A percentile compares a stretch with the other conserved stretches of the same genome.
These are phyloP conservation scores for Kregervanrija pseudodelftensis DNA, from an alignment of 805 yeast genomes.

Conservation along the genomic window DNA sequence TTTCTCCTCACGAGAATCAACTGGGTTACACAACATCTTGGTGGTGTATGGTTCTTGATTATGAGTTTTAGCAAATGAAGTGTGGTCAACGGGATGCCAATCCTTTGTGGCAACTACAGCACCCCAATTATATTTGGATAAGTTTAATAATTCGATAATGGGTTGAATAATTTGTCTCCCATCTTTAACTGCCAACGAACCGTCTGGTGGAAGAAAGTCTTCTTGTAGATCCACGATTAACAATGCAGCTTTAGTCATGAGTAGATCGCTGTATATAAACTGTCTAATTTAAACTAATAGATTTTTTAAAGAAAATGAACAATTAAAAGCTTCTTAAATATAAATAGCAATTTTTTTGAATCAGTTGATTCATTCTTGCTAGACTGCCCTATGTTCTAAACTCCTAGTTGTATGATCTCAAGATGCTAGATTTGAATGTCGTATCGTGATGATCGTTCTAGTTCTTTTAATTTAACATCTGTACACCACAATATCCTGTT, in stretches of 20 bases:
- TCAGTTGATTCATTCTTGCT: too few relatives aligned
- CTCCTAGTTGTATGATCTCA: too few relatives aligned
- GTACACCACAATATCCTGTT: too few relatives aligned
- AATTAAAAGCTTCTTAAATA: too few relatives aligned
- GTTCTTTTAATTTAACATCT: too few relatives aligned
- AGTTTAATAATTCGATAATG: constrained; percentile 40
- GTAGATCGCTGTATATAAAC: too few relatives aligned
- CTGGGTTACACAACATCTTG: constrained; percentile 45
- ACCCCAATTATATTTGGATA: constrained; percentile 44
- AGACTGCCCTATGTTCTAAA: too few relatives aligned
- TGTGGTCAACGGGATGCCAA: constrained; percentile 80
- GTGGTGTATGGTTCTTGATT: constrained; percentile 42
- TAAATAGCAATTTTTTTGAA: too few relatives aligned
- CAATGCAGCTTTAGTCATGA: constrained; percentile 40
- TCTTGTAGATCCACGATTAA: constrained; percentile 77
- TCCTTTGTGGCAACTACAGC: constrained; percentile 71
- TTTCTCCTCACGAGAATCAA: constrained; percentile 25
- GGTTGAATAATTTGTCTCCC: constrained; percentile 55
- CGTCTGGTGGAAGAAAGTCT: constrained; percentile 76
- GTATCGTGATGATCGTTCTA: too few relatives aligned
- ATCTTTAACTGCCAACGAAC: constrained; percentile 63
- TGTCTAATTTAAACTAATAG: too few relatives aligned
- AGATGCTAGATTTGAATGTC: too few relatives aligned
- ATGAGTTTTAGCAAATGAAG: constrained; percentile 76
- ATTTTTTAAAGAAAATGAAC: too few relatives aligned